A percentile compares a stretch with the other conserved stretches of the same genome.
These are phyloP conservation scores for Ogataea ramenticola DNA, from an alignment of 805 yeast genomes.

Conservation along the genomic window DNA sequence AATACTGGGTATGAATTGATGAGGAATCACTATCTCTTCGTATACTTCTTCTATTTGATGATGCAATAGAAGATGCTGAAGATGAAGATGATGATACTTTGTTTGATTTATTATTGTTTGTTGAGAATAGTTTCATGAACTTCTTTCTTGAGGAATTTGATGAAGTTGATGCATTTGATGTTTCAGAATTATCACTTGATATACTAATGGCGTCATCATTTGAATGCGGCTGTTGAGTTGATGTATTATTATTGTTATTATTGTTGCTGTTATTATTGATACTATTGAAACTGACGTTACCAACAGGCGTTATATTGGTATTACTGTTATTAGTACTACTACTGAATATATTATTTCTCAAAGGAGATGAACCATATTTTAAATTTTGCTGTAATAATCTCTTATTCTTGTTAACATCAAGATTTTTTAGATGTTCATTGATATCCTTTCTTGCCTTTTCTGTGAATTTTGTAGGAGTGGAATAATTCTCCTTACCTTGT, in stretches of 20 bases:
- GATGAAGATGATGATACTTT: neutral
- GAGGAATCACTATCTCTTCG: neutral
- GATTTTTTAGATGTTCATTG: conserved; percentile 17
- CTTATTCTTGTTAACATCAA: conserved; percentile 3
- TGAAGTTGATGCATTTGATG: neutral
- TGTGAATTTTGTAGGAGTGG: conserved; percentile 26
- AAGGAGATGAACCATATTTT: conserved; percentile 28
- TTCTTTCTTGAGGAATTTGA: conserved; percentile 1
- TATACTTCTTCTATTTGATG: too few species aligned
- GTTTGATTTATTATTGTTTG: neutral
- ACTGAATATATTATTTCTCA: conserved; percentile 9
- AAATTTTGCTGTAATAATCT: conserved; percentile 5
- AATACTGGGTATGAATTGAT: neutral
- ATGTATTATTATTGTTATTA: neutral
- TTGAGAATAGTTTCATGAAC: neutral
- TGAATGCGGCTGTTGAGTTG: neutral
- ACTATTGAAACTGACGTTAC: neutral
- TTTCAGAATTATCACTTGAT: neutral
- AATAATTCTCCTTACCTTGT: conserved; percentile 18
- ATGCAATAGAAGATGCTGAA: neutral
- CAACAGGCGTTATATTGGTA: neutral
- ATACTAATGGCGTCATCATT: neutral
- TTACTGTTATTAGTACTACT: conserved; percentile 4
- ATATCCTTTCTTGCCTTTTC: conserved; percentile 26
- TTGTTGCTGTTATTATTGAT: neutral